phyloP scores from a whole-genome alignment of 805 yeast species.

The Jamesozyma piceae region DNA sequence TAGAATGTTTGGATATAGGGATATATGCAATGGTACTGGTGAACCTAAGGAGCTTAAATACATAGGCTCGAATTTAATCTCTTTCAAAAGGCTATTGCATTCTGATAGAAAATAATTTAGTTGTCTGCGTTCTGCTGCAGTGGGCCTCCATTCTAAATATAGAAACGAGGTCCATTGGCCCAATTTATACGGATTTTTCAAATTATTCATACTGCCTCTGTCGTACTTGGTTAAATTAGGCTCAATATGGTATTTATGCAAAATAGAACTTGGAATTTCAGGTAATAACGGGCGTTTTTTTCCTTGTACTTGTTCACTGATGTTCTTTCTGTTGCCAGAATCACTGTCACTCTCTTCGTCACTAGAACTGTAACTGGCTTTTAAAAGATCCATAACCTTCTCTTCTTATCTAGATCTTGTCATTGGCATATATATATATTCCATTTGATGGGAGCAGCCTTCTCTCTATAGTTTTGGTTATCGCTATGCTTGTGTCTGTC shows the following conservation, averaged over 20 bases:
- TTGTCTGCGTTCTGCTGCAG: slow-evolving; percentile 8
- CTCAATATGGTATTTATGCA: slow-evolving; percentile 19
- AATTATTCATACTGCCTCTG: background rate
- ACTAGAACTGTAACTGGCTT: slow-evolving; percentile 10
- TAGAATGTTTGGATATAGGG: slow-evolving; percentile 12
- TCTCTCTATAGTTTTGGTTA: too few species aligned
- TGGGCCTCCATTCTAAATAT: slow-evolving; percentile 22
- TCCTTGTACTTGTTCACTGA: background rate
- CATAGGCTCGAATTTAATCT: slow-evolving; percentile 16
- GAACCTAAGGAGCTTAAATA: slow-evolving; percentile 20
- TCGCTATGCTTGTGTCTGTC: too few species aligned
- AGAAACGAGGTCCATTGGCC: slow-evolving; percentile 16
- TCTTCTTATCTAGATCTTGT: too few species aligned
- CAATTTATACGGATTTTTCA: background rate
- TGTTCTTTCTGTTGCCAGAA: background rate
- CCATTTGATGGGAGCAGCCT: too few species aligned
- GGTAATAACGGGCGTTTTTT: slow-evolving; percentile 4
- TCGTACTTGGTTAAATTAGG: slow-evolving; percentile 9
- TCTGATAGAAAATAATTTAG: slow-evolving; percentile 8
- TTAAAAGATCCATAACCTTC: slow-evolving; percentile 17
- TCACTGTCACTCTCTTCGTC: slow-evolving; percentile 12
- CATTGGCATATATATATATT: too few species aligned
- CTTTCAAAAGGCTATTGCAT: slow-evolving; percentile 5
- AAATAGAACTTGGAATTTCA: slow-evolving; percentile 13
- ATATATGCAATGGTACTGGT: slow-evolving; percentile 23